These are phyloP conservation scores for Diplodia corticola DNA, from an alignment of 2,329 filamentous ascomycete genomes.

Conservation along the genomic window DNA sequence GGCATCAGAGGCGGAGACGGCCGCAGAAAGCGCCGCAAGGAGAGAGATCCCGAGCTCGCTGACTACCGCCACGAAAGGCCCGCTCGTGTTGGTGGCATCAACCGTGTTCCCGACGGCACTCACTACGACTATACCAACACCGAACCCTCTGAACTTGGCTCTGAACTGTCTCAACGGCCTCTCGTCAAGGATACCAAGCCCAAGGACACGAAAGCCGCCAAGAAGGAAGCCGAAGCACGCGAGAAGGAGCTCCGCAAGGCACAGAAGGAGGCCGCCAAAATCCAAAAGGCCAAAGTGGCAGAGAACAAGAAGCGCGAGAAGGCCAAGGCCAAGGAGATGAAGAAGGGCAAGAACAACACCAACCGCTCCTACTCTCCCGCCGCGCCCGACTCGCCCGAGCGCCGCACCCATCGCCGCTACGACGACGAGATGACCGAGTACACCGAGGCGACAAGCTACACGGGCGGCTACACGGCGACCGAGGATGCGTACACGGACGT, in stretches of 20 bases:
- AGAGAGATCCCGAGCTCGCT: slow-evolving; percentile 63
- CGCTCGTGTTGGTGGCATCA: slow-evolving; percentile 85
- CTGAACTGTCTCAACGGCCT: slow-evolving; percentile 43
- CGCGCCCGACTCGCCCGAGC: slow-evolving; percentile 22
- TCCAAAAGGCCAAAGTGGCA: slow-evolving; percentile 31
- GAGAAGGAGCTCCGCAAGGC: slow-evolving; percentile 40
- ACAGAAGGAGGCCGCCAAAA: slow-evolving; percentile 32
- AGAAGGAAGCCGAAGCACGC: slow-evolving; percentile 44
- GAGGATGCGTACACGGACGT: slow-evolving; percentile 33
- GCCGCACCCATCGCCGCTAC: slow-evolving; percentile 38
- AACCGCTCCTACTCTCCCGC: slow-evolving; percentile 30
- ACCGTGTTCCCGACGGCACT: slow-evolving; percentile 75
- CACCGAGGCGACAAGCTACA: slow-evolving; percentile 42
- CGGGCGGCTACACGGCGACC: slow-evolving; percentile 34
- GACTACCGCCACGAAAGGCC: slow-evolving; percentile 84
- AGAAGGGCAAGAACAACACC: slow-evolving; percentile 42
- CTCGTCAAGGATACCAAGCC: slow-evolving; percentile 48
- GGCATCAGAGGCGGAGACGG: slow-evolving; percentile 46
- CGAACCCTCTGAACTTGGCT: slow-evolving; percentile 59
- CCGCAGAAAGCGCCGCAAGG: slow-evolving; percentile 56
- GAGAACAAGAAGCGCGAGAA: slow-evolving; percentile 43
- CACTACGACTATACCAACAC: slow-evolving; percentile 77
- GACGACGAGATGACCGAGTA: slow-evolving; percentile 53
- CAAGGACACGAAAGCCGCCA: slow-evolving; percentile 31
- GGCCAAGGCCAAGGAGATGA: slow-evolving; percentile 44